Evolutionary conservation across 2,329 filamentous ascomycete genomes (phyloP), one percentile per base, ranked within the genome.

Genomic region (Rutstroemia sp.): DNA sequence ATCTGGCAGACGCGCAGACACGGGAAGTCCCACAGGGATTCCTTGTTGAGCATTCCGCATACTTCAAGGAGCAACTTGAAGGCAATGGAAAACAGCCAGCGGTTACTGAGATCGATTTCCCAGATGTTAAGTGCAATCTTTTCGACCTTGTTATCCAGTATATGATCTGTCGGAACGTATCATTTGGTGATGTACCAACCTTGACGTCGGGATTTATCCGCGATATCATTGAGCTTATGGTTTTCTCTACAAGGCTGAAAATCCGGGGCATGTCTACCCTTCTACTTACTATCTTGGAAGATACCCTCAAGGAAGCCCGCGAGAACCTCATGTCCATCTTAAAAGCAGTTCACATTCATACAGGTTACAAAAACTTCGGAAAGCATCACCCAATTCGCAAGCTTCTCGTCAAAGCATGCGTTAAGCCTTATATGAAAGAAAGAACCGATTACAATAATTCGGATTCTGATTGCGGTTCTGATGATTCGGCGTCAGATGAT

Each of bases 121-220:
- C 2, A 12, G n/a, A 48, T 48, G 19, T 57, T 14, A 19, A 38
- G 5, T 10, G 45, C 9, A 23, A 25, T 10, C 9, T 51, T 0
- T 61, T 61, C 10, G 57, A 60, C 27, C 17, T 54, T 7, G 16
- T 48, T 10, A 46, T 57, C 8, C 56, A 56, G 47, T 58, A 48
- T 9, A 49, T 57, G 37, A 37, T 54, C 2, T 54, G 50, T 17
- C 30, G 19, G 17, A 48, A 37, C 8, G 34, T 38, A 19, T 55
- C 53, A 12, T 44, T 55, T 21, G 34, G 19, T 23, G 34, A 34
- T 27, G 16, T 25, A n/a, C 6, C 30, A 38, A 27, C 21, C 10
- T 1, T 23, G 7, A 51, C 17, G 12, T 25, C 16, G 4, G 17
- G 6, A 6, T n/a, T 37, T 9, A 39, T 56, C 2, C 46, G 38